Conservation (phyloP, 2,329 filamentous ascomycete genomes). For the Neofusicoccum parvum region DNA sequence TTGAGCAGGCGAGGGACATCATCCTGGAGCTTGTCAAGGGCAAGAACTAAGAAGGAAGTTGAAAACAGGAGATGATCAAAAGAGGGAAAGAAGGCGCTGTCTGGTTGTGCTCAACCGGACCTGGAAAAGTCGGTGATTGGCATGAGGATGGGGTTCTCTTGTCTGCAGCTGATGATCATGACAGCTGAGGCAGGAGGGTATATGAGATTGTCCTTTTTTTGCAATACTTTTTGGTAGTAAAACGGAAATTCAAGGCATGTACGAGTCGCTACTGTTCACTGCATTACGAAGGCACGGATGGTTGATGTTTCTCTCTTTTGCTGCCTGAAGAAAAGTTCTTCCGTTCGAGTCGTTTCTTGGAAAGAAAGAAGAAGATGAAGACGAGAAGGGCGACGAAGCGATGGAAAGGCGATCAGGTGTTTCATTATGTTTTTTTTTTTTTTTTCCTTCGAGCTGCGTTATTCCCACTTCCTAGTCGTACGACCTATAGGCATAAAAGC, state of each 20-base stretch:
- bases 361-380: no score
- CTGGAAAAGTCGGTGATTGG: neutral
- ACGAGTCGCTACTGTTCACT: neutral
- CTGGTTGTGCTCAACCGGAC: neutral
- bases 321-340: neutral
- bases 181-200: neutral
- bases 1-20: slow-evolving; percentile 84
- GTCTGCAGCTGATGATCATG: slow-evolving; percentile 10
- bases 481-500: no score
- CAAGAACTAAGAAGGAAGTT: slow-evolving; percentile 5
- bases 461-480: no score
- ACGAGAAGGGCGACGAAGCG: no score
- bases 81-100: neutral
- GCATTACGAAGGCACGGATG: neutral
- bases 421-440: no score
- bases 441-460: no score
- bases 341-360: no score
- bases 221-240: neutral
- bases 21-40: slow-evolving; percentile 78
- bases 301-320: neutral
- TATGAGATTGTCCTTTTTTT: neutral
- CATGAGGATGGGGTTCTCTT: neutral
- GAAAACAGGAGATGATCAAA: neutral
- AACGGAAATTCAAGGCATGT: neutral
- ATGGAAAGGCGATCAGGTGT: no score